These are phyloP conservation scores for Colletotrichum salicis DNA, from an alignment of 2,329 filamentous ascomycete species.

Conservation along the genomic window DNA sequence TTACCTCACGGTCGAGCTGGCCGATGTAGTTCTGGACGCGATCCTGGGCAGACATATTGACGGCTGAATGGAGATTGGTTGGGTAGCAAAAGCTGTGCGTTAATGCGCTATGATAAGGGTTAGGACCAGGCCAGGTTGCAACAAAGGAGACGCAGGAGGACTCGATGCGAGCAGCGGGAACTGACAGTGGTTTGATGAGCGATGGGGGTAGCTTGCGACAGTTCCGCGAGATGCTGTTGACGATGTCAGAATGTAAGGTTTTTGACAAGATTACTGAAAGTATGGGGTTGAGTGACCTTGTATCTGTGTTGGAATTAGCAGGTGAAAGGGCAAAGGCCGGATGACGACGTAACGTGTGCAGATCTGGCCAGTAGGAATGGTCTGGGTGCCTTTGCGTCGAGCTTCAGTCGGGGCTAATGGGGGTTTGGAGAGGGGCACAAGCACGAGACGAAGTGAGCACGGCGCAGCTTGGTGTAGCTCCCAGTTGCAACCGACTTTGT, in stretches of 20 bases:
- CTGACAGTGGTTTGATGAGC: slow-evolving; percentile 20
- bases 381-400: slow-evolving; percentile 35
- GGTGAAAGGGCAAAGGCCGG: slow-evolving; percentile 32
- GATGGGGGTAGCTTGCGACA: slow-evolving; percentile 4
- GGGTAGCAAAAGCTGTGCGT: slow-evolving; percentile 35
- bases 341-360: slow-evolving; percentile 39
- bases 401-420: slow-evolving; percentile 34
- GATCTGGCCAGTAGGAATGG: slow-evolving; percentile 36
- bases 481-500: slow-evolving; percentile 21
- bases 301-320: slow-evolving; percentile 36
- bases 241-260: slow-evolving; percentile 27
- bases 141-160: background rate
- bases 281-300: slow-evolving; percentile 31
- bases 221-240: slow-evolving; percentile 22
- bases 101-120: slow-evolving; percentile 33
- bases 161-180: slow-evolving; percentile 9
- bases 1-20: slow-evolving; percentile 85
- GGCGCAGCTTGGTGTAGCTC: background rate
- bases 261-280: slow-evolving; percentile 20
- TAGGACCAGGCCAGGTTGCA: slow-evolving; percentile 34
- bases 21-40: slow-evolving; percentile 80
- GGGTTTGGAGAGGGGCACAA: slow-evolving; percentile 38
- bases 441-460: slow-evolving; percentile 14
- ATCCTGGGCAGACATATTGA: slow-evolving; percentile 79
- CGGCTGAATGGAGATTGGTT: slow-evolving; percentile 36